Evolutionary conservation across 2,329 filamentous ascomycete genomes (phyloP), one percentile per base, ranked within the genome.

Genomic region (Chrysoporthe puriensis): DNA sequence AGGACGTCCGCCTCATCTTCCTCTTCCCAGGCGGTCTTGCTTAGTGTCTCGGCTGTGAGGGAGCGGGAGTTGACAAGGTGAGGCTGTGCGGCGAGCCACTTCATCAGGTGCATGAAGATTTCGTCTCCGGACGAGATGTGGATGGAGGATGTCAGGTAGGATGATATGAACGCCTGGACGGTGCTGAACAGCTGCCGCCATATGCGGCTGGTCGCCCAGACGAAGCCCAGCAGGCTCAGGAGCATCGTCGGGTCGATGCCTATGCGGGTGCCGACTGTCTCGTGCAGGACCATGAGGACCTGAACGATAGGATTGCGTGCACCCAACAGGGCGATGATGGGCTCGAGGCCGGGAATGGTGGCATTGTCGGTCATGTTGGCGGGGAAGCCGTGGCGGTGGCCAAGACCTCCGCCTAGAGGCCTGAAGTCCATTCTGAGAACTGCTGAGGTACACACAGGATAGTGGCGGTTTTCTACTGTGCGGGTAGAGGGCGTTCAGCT

Each of bases 31-130:
- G 85, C 84, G 21, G 81, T 85, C 72, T 81, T 84, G 63, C 80
- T 82, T 2, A 81, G 80, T 0, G 86, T 88, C 73, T 88, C 84
- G 7, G 86, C 87, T 70, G 82, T 84, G 18, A 89, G 77, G 6
- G 81, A 81, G 16, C 85, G 81, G 48, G 85, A 86, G 59, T 82
- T 82, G 43, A 79, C 79, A 69, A 86, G 82, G 32, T 78, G 79
- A 11, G 84, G 83, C 73, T 88, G 84, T 52, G 81, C 75, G 0
- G 84, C 83, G 8, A 89, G 80, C 79, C 85, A 90, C 63, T 84
- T 82, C 79, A 89, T 87, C 61, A 90, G 72, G 63, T 89, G 84
- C 3, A 74, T 63, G 72, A 88, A 88, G 40, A 89, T 87, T 64
- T 86, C 83, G 72, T 90, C 88, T 56, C 80, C 81, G 68, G 83